phyloP scores from a whole-genome alignment of 805 yeast species.

The Myxozyma vanderwaltii region DNA sequence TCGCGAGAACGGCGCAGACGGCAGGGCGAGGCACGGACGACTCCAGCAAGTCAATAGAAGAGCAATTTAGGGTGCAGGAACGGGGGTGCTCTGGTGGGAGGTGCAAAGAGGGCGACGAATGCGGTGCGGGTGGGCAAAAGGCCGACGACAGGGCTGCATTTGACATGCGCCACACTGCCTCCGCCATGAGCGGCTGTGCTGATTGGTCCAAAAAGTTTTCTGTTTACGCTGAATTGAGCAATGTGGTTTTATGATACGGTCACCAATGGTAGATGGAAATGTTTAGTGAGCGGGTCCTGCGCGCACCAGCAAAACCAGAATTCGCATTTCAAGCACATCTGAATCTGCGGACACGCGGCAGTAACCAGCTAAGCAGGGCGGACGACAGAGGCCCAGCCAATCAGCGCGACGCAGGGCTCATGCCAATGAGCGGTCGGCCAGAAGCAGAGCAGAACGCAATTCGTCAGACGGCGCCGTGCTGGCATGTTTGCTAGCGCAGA shows the following conservation, averaged over 20 bases:
- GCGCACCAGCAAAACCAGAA: too few species aligned
- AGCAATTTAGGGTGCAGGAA: background rate
- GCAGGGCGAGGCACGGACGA: background rate
- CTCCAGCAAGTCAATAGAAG: background rate
- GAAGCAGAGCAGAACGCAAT: background rate
- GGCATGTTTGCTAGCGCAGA: background rate
- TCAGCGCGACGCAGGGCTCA: background rate
- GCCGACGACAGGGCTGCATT: background rate
- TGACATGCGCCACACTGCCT: background rate
- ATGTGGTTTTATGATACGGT: too few species aligned
- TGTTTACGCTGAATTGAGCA: background rate
- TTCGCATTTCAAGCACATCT: too few species aligned
- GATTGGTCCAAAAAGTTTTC: background rate
- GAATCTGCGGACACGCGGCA: too few species aligned
- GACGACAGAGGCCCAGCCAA: background rate
- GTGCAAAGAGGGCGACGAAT: background rate
- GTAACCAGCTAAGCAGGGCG: too few species aligned
- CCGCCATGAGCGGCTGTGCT: conserved; percentile 4
- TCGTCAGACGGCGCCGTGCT: conserved; percentile 7
- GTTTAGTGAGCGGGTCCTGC: too few species aligned
- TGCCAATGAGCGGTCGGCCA: background rate
- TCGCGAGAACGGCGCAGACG: background rate
- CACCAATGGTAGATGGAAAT: too few species aligned
- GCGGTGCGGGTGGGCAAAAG: background rate
- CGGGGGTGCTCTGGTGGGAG: background rate